These are phyloP conservation scores for Hemileccinum impolitum DNA, from an alignment of 768 basidiomycete genomes.

Conservation along the genomic window DNA sequence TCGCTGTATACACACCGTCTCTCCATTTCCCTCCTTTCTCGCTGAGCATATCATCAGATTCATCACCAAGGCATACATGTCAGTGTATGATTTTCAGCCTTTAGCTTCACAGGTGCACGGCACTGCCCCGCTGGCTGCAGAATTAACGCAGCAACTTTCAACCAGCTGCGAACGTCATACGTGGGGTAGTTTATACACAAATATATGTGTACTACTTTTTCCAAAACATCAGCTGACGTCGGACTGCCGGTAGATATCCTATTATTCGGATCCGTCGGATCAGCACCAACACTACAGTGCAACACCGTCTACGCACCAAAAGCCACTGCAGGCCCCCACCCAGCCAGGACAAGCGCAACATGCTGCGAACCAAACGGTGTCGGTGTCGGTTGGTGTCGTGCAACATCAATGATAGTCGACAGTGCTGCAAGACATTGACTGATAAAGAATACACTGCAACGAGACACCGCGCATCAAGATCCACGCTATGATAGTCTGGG, in stretches of 20 bases:
- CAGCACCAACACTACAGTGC: not conserved
- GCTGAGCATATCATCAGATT: too few species aligned
- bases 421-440: constrained; percentile 48
- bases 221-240: constrained; percentile 40
- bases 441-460: constrained; percentile 39
- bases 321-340: constrained; percentile 56
- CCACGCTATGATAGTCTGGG: not conserved
- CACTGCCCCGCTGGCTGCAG: too few species aligned
- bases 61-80: too few species aligned
- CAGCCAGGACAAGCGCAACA: constrained; percentile 53
- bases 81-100: too few species aligned
- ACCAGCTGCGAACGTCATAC: too few species aligned
- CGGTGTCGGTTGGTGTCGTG: constrained; percentile 35
- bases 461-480: not conserved
- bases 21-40: too few species aligned
- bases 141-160: too few species aligned
- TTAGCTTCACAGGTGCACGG: too few species aligned
- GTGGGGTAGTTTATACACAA: too few species aligned
- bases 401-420: constrained; percentile 51
- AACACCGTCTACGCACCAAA: constrained; percentile 37
- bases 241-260: constrained; percentile 39
- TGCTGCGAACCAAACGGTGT: constrained; percentile 64
- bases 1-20: too few species aligned
- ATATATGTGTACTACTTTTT: not conserved
- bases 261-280: not conserved